These are phyloP conservation scores for Aureobasidium sp. DNA, from an alignment of 2,329 filamentous ascomycete genomes.

Conservation along the genomic window DNA sequence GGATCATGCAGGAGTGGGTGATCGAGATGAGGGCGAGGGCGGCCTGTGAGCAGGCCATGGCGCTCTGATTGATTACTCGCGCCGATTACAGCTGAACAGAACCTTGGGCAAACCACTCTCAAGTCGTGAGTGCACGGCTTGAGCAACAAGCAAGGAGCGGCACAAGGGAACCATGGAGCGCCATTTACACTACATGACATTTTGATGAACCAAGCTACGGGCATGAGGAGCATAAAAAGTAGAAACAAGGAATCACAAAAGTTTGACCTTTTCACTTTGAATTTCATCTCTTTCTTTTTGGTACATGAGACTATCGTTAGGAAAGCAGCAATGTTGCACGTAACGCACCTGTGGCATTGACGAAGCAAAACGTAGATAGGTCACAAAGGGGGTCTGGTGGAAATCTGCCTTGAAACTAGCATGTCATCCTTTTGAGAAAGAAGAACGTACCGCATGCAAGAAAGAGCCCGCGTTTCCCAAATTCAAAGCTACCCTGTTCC, in stretches of 20 bases:
- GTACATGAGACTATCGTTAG: constrained; percentile 7
- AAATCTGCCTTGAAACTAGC: constrained; percentile 9
- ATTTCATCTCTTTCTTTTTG: not conserved
- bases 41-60: not conserved
- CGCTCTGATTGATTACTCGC: not conserved
- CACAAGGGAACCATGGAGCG: constrained; percentile 5
- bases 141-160: not conserved
- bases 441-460: constrained; percentile 11
- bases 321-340: not conserved
- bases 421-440: constrained; percentile 11
- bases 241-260: constrained; percentile 7
- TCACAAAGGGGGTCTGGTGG: not conserved
- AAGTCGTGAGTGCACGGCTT: not conserved
- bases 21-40: constrained; percentile 45
- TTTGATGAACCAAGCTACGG: constrained; percentile 4
- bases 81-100: not conserved
- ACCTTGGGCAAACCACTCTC: not conserved
- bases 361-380: not conserved
- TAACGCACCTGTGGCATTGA: constrained; percentile 4
- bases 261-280: constrained; percentile 7
- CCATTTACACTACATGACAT: constrained; percentile 3
- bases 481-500: not conserved
- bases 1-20: constrained; percentile 55
- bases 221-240: not conserved
- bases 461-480: not conserved